Conservation (phyloP, 148 eudicot genomes). For the Nyssa sinensis region DNA sequence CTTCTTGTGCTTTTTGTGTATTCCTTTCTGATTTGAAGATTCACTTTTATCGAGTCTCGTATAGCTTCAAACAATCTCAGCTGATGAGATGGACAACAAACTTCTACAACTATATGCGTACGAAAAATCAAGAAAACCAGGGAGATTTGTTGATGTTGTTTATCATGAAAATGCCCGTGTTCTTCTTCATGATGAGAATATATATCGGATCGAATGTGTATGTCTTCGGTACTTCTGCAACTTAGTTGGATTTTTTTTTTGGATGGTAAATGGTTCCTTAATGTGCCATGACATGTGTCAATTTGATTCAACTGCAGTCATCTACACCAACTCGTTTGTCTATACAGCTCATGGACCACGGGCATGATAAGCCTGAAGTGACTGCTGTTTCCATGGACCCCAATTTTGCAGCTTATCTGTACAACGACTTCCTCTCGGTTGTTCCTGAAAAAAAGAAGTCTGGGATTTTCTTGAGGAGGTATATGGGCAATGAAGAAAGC, state of each 20-base stretch:
- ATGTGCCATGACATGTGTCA: constrained; percentile 15
- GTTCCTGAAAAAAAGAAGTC: constrained; percentile 49
- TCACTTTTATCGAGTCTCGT: constrained; percentile 1
- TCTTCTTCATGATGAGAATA: constrained; percentile 71
- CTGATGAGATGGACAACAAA: constrained; percentile 72
- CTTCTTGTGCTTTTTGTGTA: too few species aligned
- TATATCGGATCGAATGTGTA: constrained; percentile 83
- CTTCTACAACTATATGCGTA: constrained; percentile 79
- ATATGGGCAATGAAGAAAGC: not conserved
- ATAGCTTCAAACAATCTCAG: constrained; percentile 78
- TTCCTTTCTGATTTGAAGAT: constrained; percentile 14
- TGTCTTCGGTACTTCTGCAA: constrained; percentile 20
- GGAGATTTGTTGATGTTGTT: constrained; percentile 56
- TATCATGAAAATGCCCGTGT: constrained; percentile 78
- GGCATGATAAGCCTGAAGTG: constrained; percentile 65
- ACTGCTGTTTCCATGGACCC: constrained; percentile 64
- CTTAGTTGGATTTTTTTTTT: not conserved
- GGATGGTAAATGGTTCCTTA: not conserved
- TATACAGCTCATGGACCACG: constrained; percentile 70
- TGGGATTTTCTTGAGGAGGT: constrained; percentile 71
- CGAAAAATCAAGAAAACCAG: constrained; percentile 71
- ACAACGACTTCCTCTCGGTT: constrained; percentile 48
- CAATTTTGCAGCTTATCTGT: constrained; percentile 59
- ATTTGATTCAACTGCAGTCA: constrained; percentile 41
- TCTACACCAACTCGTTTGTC: constrained; percentile 56